Evolutionary conservation across 305 asterid genomes (phyloP), one percentile per base, ranked within the genome.

Genomic region (Withania somnifera): DNA sequence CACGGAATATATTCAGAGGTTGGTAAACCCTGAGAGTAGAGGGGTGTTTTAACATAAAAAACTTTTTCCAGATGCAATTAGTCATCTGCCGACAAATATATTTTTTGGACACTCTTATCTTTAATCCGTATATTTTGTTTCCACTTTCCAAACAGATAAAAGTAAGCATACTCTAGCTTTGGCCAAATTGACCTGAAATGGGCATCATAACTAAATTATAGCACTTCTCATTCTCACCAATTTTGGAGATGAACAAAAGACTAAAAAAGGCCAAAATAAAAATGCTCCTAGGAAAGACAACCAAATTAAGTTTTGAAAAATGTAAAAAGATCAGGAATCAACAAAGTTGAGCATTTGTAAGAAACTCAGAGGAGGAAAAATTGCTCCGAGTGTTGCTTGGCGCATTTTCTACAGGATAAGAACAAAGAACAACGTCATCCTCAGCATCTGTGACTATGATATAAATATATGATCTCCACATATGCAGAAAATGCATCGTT

Each of bases 401-500:
- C 51, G 45, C 80, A 30, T 51, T 51, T 28, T 76, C 51, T 76
- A 76, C 19, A 28, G 45, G 64, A 51, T n/a, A 76, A 51, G 45
- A 30, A 30, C 63, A 56, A 26, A 60, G 67, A 19, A 15, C 26
- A 19, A 42, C 14, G 6, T 9, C 1, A 14, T 24, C 69, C 56
- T 11, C n/a, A 58, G 42, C 51, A 60, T 45, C 85, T 57, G 76
- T 47, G 61, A 40, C 85, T 57, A 78, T 47, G 61, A 40, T 66
- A 63, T 52, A 32, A 50, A 82, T n/a, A 11, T 58, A 78, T 57
- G 22, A 68, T 28, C 61, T 75, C 17, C 56, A 50, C 8, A 47
- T 17, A 50, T 26, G 60, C 82, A 78, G 54, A 22, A 57, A 81
- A 71, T 78, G 47, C 52, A 64, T 60, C 56, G 61, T 84, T 86